Evolutionary conservation across 768 basidiomycete species (phyloP).

Genomic region (Rhizopogon roseolus): DNA sequence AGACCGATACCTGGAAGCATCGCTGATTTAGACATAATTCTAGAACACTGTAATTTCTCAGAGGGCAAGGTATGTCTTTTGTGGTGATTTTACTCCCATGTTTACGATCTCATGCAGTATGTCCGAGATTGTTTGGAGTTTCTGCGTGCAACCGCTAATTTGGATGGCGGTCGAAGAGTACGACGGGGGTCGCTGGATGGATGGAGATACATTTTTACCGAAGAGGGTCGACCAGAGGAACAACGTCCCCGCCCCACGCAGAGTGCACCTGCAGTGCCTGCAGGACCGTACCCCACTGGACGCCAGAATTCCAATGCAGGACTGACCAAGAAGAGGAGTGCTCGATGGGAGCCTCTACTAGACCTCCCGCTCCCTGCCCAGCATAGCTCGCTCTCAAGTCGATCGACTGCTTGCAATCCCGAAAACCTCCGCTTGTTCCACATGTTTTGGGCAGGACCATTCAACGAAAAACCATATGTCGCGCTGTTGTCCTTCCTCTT

Average conservation of each 20-base stretch:
- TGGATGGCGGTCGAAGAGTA: conserved; percentile 72
- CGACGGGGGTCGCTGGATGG: conserved; percentile 69
- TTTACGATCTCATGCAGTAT: conserved; percentile 44
- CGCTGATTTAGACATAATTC: conserved; percentile 84
- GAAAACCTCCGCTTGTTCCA: conserved; percentile 85
- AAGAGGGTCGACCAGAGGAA: conserved; percentile 28
- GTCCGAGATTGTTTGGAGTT: conserved; percentile 95
- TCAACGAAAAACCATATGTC: conserved; percentile 95
- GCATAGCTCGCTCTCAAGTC: conserved; percentile 36
- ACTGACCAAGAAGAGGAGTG: conserved; percentile 51
- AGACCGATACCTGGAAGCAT: conserved; percentile 77
- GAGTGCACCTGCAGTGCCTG: conserved; percentile 16
- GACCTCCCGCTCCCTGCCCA: conserved; percentile 41
- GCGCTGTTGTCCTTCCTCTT: conserved; percentile 89
- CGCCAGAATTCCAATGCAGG: conserved; percentile 48
- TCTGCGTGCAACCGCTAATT: conserved; percentile 76
- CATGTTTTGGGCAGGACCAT: conserved; percentile 96
- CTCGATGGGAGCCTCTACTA: conserved; percentile 54
- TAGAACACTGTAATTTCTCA: conserved; percentile 84
- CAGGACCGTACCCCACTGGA: conserved; percentile 19
- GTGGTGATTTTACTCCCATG: neutral
- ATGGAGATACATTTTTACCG: conserved; percentile 81
- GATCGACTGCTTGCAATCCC: conserved; percentile 54
- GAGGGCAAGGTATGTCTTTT: conserved; percentile 51
- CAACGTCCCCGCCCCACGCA: conserved; percentile 1